Evolutionary conservation across 1,139 yeast species (phyloP).

Genomic region (Arxiozyma slooffiae): DNA sequence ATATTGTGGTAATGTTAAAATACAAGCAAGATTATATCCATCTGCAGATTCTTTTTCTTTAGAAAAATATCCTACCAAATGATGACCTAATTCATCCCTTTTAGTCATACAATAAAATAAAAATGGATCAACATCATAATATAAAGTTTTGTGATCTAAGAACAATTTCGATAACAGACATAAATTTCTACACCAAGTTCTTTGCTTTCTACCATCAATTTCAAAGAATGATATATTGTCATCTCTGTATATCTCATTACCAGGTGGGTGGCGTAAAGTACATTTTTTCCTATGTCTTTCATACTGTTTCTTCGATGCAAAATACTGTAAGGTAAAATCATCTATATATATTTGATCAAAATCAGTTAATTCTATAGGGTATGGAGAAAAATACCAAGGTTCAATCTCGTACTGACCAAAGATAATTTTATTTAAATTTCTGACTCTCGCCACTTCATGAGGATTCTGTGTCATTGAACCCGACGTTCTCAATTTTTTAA

Average conservation of each 20-base stretch:
- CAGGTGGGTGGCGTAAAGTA: constrained; percentile 90
- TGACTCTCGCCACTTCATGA: constrained; percentile 82
- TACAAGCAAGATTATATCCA: constrained; percentile 95
- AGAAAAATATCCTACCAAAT: constrained; percentile 89
- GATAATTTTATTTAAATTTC: constrained; percentile 67
- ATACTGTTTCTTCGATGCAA: constrained; percentile 82
- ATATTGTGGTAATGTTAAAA: constrained; percentile 87
- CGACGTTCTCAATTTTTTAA: constrained; percentile 79
- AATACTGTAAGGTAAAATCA: constrained; percentile 81
- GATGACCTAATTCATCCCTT: constrained; percentile 82
- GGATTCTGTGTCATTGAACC: constrained; percentile 94
- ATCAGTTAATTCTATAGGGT: constrained; percentile 88
- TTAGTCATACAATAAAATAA: constrained; percentile 90
- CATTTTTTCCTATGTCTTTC: constrained; percentile 83
- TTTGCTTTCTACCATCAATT: constrained; percentile 89
- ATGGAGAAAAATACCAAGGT: constrained; percentile 98
- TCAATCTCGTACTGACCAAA: constrained; percentile 89
- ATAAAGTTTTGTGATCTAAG: constrained; percentile 87
- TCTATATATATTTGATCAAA: constrained; percentile 83
- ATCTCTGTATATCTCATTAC: constrained; percentile 92
- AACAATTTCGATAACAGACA: constrained; percentile 82
- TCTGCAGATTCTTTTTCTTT: constrained; percentile 95
- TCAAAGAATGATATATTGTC: constrained; percentile 81
- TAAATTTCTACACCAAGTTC: constrained; percentile 93
- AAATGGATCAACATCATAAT: constrained; percentile 96